Percentiles rank a stretch among this genome's conserved stretches.
phyloP scores from a whole-genome alignment of 306 rosid genomes.

The Rosa chinensis region DNA sequence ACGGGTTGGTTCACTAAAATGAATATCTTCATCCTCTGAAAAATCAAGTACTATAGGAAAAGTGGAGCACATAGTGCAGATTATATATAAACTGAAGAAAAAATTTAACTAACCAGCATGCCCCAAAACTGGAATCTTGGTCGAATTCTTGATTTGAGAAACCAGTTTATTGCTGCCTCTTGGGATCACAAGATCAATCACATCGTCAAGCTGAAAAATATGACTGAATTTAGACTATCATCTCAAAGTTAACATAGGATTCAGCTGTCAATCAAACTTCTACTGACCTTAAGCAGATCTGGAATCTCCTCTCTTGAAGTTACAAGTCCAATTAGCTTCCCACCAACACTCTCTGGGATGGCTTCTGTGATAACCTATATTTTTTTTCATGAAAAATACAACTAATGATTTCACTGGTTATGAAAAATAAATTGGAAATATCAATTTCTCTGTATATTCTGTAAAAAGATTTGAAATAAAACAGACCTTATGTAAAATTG shows the following conservation, averaged over 20 bases:
- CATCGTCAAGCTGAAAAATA: conserved; percentile 76
- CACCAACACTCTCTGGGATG: conserved; percentile 84
- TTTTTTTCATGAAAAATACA: conserved; percentile 18
- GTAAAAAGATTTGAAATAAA: conserved; percentile 26
- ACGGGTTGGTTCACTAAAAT: conserved; percentile 19
- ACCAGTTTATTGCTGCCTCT: conserved; percentile 98
- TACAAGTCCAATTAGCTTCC: conserved; percentile 88
- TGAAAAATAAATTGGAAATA: conserved; percentile 9
- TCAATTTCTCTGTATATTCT: not conserved
- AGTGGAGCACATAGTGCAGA: conserved; percentile 20
- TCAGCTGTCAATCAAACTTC: conserved; percentile 15
- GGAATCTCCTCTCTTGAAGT: conserved; percentile 98
- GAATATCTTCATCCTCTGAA: conserved; percentile 13
- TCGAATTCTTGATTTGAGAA: conserved; percentile 82
- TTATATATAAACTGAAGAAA: not conserved
- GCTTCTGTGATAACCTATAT: conserved; percentile 80
- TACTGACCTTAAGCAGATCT: conserved; percentile 76
- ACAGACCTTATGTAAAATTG: conserved; percentile 79
- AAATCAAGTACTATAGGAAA: conserved; percentile 15
- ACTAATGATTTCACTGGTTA: conserved; percentile 9
- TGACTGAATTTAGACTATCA: conserved; percentile 19
- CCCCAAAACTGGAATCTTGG: conserved; percentile 97
- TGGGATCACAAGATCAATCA: conserved; percentile 94
- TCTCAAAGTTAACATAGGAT: conserved; percentile 28
- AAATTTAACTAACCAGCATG: conserved; percentile 79